A percentile compares a stretch with the other conserved stretches of the same genome.
Conservation (phyloP, 176 grass and related monocot genomes). For the Cymbopogon citratus region DNA sequence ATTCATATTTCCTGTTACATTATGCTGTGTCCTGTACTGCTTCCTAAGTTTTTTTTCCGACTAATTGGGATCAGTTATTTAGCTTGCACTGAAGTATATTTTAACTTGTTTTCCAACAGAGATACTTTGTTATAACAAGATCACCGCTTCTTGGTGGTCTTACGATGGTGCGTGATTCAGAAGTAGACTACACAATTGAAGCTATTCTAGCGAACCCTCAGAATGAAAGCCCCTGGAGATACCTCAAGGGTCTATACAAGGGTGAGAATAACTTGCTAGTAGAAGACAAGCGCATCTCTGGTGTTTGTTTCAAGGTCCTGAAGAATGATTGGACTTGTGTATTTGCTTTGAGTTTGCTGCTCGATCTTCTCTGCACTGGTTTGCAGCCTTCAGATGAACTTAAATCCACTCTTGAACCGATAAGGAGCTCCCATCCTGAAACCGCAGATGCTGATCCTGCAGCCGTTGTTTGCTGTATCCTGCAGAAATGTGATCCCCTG, state of each 20-base stretch:
- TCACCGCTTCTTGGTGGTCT: constrained; percentile 76
- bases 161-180: constrained; percentile 61
- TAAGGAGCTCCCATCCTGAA: constrained; percentile 32
- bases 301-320: constrained; percentile 65
- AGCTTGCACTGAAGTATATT: constrained; percentile 14
- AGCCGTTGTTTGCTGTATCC: constrained; percentile 48
- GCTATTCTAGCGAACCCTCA: constrained; percentile 64
- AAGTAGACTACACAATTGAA: constrained; percentile 72
- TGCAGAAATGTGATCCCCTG: constrained; percentile 76
- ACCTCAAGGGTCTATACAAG: constrained; percentile 81
- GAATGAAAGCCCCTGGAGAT: constrained; percentile 95
- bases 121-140: constrained; percentile 80
- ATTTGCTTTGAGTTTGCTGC: constrained; percentile 69
- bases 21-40: background rate
- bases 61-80: constrained; percentile 1
- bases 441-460: constrained; percentile 39
- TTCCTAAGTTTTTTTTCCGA: background rate
- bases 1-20: background rate
- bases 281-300: constrained; percentile 50
- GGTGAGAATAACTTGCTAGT: constrained; percentile 48
- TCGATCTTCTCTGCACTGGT: constrained; percentile 66
- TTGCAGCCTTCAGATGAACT: constrained; percentile 74
- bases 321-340: constrained; percentile 42
- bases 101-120: constrained; percentile 37
- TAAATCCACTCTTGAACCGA: constrained; percentile 30